These are phyloP conservation scores for Apophysomyces variabilis DNA, from an alignment of 371 early-diverging fungal genomes.

Conservation along the genomic window DNA sequence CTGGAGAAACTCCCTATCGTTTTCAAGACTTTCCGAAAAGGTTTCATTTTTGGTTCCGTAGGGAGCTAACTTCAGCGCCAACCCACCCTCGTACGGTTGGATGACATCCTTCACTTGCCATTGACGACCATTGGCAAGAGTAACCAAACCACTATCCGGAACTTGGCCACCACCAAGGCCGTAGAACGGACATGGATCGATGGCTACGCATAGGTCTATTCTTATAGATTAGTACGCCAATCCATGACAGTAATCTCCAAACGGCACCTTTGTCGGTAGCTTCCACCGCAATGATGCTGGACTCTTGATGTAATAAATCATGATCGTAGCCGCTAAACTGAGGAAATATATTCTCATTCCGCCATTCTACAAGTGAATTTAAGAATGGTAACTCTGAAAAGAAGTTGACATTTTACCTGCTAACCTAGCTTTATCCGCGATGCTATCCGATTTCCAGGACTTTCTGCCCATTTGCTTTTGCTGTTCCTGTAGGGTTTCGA, in stretches of 20 bases:
- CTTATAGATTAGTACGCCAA: conserved; percentile 15
- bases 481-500: conserved; percentile 56
- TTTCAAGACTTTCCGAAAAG: conserved; percentile 25
- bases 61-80: conserved; percentile 38
- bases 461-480: conserved; percentile 60
- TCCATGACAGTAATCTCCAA: background rate
- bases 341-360: conserved; percentile 43
- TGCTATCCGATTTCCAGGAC: conserved; percentile 57
- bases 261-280: conserved; percentile 39
- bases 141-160: conserved; percentile 62
- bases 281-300: conserved; percentile 56
- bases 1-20: conserved; percentile 50
- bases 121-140: conserved; percentile 48
- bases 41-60: conserved; percentile 6
- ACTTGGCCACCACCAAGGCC: conserved; percentile 79
- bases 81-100: conserved; percentile 61
- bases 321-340: conserved; percentile 65
- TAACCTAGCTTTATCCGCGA: conserved; percentile 36
- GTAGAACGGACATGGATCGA: conserved; percentile 79
- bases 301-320: conserved; percentile 47
- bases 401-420: conserved; percentile 29
- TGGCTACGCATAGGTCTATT: conserved; percentile 51
- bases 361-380: conserved; percentile 38
- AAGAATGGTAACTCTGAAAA: background rate
- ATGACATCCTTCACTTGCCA: conserved; percentile 59